These are phyloP conservation scores for Eleusine indica DNA, from an alignment of 176 grass and related monocot genomes.

Conservation along the genomic window DNA sequence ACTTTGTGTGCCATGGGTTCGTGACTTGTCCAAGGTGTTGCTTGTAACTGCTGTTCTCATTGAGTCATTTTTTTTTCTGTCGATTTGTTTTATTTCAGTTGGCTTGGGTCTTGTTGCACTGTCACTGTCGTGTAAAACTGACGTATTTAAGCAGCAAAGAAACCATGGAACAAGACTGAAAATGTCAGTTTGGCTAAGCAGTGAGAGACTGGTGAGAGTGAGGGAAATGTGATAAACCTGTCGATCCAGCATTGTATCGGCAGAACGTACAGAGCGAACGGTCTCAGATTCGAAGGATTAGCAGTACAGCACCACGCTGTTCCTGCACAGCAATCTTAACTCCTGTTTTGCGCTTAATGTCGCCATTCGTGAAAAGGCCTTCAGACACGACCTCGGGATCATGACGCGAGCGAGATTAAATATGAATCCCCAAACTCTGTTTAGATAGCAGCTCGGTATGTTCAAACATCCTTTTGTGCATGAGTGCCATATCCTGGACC, in stretches of 20 bases:
- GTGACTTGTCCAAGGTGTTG: constrained; percentile 39
- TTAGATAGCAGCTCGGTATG: neutral
- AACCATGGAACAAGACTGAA: constrained; percentile 1
- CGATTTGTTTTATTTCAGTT: neutral
- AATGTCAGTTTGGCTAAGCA: neutral
- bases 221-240: constrained; percentile 3
- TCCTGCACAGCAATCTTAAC: neutral
- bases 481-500: neutral
- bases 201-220: neutral
- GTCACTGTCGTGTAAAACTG: constrained; percentile 48
- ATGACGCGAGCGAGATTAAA: neutral
- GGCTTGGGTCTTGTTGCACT: constrained; percentile 37
- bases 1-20: constrained; percentile 29
- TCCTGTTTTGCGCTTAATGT: neutral
- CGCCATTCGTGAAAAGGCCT: neutral
- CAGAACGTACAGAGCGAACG: neutral
- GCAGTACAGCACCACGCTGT: neutral
- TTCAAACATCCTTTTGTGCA: neutral
- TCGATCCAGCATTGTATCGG: neutral
- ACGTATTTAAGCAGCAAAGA: constrained; percentile 45
- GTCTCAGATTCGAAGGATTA: constrained; percentile 1
- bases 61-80: neutral
- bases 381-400: neutral
- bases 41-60: constrained; percentile 27
- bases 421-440: neutral